Evolutionary conservation across 257 asterid species (phyloP).

Genomic region (Solanum infundibuliforme): DNA sequence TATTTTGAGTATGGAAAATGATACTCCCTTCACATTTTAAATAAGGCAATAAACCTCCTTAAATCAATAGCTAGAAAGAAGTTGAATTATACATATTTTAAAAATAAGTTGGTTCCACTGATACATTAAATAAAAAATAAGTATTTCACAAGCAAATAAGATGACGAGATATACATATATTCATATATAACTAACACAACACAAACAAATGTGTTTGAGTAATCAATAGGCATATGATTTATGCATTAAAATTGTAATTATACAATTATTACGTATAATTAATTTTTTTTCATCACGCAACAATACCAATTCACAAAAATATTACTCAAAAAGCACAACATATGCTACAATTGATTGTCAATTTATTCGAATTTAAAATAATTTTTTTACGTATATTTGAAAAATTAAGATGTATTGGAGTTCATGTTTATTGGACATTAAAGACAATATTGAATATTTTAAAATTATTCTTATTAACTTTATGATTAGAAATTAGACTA

Average conservation of each 20-base stretch:
- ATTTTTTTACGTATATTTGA: neutral
- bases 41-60: neutral
- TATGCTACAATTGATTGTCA: neutral
- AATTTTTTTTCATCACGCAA: neutral
- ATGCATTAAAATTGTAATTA: neutral
- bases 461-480: neutral
- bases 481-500: too few relatives aligned
- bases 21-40: neutral
- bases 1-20: neutral
- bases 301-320: neutral
- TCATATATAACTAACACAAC: neutral
- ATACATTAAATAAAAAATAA: neutral
- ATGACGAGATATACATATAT: neutral
- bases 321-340: neutral
- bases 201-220: neutral
- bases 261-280: neutral
- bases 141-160: neutral
- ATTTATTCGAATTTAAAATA: neutral
- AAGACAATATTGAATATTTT: neutral
- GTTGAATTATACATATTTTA: neutral
- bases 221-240: neutral
- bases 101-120: neutral
- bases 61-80: neutral
- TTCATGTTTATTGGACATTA: neutral
- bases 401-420: neutral